Base-by-base conservation (phyloP, 495 filamentous ascomycete genomes). In the Neurospora sp. region DNA sequence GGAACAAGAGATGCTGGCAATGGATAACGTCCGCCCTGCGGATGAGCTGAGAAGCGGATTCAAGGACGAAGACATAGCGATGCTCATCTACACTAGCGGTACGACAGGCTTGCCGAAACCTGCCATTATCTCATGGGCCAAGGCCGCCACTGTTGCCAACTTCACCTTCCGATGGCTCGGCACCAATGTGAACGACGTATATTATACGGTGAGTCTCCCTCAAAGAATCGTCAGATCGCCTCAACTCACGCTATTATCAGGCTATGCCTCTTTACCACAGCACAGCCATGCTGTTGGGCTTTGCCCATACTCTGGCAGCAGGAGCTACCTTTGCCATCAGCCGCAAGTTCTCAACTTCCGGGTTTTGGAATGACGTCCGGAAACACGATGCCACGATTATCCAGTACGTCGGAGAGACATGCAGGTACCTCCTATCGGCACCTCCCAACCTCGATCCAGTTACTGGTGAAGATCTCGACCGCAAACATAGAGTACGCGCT, bases 251-350 rank as follows among this genome's bases (percentile, higher is more conserved):
- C 40, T 9, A 16, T 9, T 41, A 65, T 5, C 71, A 92, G 89
- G 93, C 90, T 73, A 98, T 98, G 94, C 96, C 96, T 0, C 87
- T 99, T 18, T 99, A 99, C 77, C 96, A 99, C 81, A 89, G 91
- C 61, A 93, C 95, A 1, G 96, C 93, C 22, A 81, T 88, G 31
- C 70, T 97, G 12, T 85, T 98, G 18, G 94, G 89, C 2, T 85
- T 96, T 70, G 74, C 84, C 22, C 82, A 88, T 37, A 84, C 84
- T 8, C 78, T 98, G 68, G 78, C 82, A n/a, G 78, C 76, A 1
- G 90, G 91, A 59, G 84, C 82, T 27, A 91, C 94, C 4, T 80
- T 96, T 39, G 85, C 91, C 72, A 77, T 98, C 11, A 91, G 92
- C 42, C 92, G 89, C 75, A 91, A 91, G 74, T 99, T 99, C 83